phyloP scores from a whole-genome alignment of 192 early-diverging fungal genomes.

The Backusella mclennaniae region DNA sequence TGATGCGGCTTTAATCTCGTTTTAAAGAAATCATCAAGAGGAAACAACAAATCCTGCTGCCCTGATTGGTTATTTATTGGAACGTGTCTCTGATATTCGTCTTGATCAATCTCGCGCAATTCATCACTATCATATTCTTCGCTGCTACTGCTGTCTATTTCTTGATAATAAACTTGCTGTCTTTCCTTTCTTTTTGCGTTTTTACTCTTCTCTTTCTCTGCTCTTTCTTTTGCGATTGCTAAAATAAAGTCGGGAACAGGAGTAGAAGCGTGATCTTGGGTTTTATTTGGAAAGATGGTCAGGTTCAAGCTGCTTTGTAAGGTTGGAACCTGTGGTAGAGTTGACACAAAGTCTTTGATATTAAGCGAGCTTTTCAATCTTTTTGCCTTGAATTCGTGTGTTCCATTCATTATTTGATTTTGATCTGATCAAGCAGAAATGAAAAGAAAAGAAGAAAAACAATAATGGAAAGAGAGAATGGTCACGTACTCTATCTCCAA shows the following conservation, averaged over 20 bases:
- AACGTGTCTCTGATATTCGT: neutral
- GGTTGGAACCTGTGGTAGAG: neutral
- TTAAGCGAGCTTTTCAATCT: neutral
- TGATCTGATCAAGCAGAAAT: too few species aligned
- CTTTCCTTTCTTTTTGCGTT: neutral
- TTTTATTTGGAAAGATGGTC: neutral
- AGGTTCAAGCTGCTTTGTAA: neutral
- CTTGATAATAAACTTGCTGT: neutral
- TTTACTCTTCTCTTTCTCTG: neutral
- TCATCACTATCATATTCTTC: neutral
- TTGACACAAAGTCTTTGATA: neutral
- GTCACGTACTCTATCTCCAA: too few species aligned
- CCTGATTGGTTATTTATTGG: neutral
- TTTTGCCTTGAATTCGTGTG: neutral
- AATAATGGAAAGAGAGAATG: too few species aligned
- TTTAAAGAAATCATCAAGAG: constrained; percentile 10
- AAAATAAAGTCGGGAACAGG: neutral
- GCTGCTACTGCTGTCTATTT: neutral
- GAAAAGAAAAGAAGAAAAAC: too few species aligned
- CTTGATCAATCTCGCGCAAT: neutral
- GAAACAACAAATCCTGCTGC: neutral
- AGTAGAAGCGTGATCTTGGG: neutral
- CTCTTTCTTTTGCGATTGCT: neutral
- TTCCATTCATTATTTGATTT: neutral
- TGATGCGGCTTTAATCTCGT: constrained; percentile 6